phyloP scores from a whole-genome alignment of 768 basidiomycete genomes.

The Suillus placidus region DNA sequence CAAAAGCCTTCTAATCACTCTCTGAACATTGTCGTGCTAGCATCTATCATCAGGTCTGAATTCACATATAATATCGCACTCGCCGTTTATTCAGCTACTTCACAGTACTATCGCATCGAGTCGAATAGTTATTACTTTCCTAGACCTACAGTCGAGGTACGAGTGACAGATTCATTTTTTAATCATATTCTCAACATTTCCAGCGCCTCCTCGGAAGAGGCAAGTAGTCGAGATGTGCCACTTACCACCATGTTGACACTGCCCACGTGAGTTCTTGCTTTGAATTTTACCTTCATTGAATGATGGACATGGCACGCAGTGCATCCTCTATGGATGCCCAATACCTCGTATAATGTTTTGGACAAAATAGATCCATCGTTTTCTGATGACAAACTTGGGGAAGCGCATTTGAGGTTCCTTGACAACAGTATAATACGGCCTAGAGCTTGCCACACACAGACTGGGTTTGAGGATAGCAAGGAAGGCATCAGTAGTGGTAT shows the following conservation, averaged over 20 bases:
- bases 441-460: too few species aligned
- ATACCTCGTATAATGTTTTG: not conserved
- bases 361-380: not conserved
- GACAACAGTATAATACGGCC: too few species aligned
- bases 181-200: not conserved
- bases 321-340: not conserved
- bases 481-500: not conserved
- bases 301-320: not conserved
- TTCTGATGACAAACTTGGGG: not conserved
- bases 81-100: not conserved
- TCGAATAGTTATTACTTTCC: not conserved
- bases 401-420: not conserved
- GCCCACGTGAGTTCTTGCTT: not conserved
- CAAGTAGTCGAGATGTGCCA: not conserved
- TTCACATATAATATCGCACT: not conserved
- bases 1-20: not conserved
- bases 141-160: not conserved
- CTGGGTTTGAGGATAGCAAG: not conserved
- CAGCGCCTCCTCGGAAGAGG: not conserved
- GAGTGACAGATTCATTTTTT: not conserved
- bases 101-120: slow-evolving; percentile 1
- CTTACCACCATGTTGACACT: slow-evolving; percentile 1
- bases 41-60: not conserved
- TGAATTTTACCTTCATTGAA: not conserved
- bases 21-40: not conserved